A percentile compares a stretch with the other conserved stretches of the same genome.
These are phyloP conservation scores for Dryas octopetala DNA, from an alignment of 306 rosid species.

Conservation along the genomic window DNA sequence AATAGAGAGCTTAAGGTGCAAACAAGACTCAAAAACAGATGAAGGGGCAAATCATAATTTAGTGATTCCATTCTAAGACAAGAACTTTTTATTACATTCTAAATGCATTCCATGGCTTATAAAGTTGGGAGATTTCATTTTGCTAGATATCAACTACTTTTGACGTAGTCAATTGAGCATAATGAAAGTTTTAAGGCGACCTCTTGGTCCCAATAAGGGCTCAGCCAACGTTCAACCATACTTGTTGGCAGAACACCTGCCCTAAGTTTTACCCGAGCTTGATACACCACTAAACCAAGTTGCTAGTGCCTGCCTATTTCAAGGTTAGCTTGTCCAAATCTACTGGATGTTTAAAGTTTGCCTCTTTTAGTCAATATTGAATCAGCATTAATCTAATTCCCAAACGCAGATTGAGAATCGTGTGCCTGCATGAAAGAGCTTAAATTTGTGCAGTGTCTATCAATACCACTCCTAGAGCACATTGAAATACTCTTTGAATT, in stretches of 20 bases:
- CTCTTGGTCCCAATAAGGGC: neutral
- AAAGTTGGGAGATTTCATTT: neutral
- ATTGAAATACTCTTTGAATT: neutral
- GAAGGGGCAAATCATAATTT: neutral
- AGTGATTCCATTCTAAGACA: neutral
- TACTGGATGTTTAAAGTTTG: neutral
- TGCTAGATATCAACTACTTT: neutral
- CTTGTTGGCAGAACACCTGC: neutral
- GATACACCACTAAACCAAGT: neutral
- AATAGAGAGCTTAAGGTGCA: neutral
- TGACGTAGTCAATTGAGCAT: too few species aligned
- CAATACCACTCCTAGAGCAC: too few species aligned
- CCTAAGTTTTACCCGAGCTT: neutral
- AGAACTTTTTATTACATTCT: neutral
- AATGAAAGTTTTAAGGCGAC: neutral
- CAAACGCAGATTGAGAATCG: too few species aligned
- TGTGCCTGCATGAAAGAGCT: too few species aligned
- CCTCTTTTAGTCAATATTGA: neutral
- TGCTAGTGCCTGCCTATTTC: neutral
- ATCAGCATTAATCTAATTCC: too few species aligned
- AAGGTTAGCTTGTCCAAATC: neutral
- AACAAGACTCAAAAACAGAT: conserved; percentile 14
- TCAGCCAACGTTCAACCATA: too few species aligned
- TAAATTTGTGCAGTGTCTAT: too few species aligned
- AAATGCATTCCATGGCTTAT: neutral